Base-by-base conservation (phyloP, 331 rosid species). In the Rosa hybrid region DNA sequence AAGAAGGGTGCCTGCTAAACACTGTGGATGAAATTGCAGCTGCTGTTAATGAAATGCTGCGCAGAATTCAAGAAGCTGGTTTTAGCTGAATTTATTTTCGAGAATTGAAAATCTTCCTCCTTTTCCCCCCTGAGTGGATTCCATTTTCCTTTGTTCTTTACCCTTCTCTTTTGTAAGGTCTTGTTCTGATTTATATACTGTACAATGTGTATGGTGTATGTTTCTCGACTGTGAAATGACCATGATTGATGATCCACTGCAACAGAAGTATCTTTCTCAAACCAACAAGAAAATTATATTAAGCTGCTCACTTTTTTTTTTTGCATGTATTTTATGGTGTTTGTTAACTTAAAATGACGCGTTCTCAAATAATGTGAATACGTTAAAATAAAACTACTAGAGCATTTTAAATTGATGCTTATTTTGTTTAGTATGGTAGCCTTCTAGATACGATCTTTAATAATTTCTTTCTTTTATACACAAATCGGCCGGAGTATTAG, bases 21-120 rank as follows among this genome's bases (percentile, higher is more conserved):
- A 85, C 72, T 41, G 97, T 92, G 87, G 98, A 94, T 87, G 97
- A 92, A 82, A 92, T 94, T 49, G 98, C 98, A 76, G 88, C 87
- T 56, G 91, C 94, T 54, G 95, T 91, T 81, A 92, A 94, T 87
- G 91, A 91, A 86, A 86, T 91, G 81, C 81, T 94, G 50, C 76
- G 85, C 73, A 84, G 71, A 17, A 80, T 92, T 21, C 85, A 90
- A 80, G 84, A 86, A 71, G 90, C 76, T 48, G 76, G 77, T 59
- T 84, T 90, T 83, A 84, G 72, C 82, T 89, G 82, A 86, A 78
- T 5, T 21, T 5, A 59, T 21, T 59, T 59, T 9, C 65, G 6
- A 23, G 70, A 74, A 50, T 62, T 62, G 56, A 21, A 54, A 71
- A 57, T 54, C 20, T 41, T 60, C 38, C 7, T 20, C 45, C 49